phyloP scores from a whole-genome alignment of 192 early-diverging fungal species.

The Coemansia sp. region DNA sequence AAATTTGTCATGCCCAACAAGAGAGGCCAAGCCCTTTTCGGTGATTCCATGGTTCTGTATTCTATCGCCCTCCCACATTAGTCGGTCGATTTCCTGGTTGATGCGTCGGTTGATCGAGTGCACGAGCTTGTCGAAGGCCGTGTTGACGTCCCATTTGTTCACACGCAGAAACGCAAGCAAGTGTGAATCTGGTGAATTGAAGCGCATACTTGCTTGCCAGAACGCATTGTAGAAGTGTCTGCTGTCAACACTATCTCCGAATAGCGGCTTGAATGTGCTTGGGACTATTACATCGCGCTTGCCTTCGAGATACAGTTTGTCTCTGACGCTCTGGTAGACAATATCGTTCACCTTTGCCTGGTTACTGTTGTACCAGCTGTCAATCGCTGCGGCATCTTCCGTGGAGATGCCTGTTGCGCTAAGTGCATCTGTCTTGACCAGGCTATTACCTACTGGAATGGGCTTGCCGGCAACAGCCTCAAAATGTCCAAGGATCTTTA shows the following conservation, averaged over 20 bases:
- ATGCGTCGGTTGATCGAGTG: slow-evolving; percentile 70
- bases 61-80: slow-evolving; percentile 62
- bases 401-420: slow-evolving; percentile 4
- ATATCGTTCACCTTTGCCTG: slow-evolving; percentile 5
- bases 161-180: slow-evolving; percentile 74
- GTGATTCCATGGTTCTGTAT: slow-evolving; percentile 46
- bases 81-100: slow-evolving; percentile 55
- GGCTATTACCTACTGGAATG: slow-evolving; percentile 25
- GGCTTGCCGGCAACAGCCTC: slow-evolving; percentile 18
- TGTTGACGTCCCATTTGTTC: slow-evolving; percentile 72
- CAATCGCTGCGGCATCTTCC: slow-evolving; percentile 6
- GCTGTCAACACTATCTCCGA: slow-evolving; percentile 14
- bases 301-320: slow-evolving; percentile 40
- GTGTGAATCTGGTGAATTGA: slow-evolving; percentile 64
- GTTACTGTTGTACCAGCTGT: slow-evolving; percentile 39
- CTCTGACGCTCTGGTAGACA: slow-evolving; percentile 26
- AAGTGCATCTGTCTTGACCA: slow-evolving; percentile 6
- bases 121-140: slow-evolving; percentile 64
- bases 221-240: slow-evolving; percentile 31
- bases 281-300: slow-evolving; percentile 19
- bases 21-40: slow-evolving; percentile 47
- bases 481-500: slow-evolving; percentile 28
- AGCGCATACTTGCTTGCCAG: slow-evolving; percentile 36
- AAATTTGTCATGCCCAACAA: slow-evolving; percentile 49
- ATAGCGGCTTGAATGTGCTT: slow-evolving; percentile 29